Base-by-base conservation (phyloP, 257 asterid genomes). In the Solanum chiquidenum region DNA sequence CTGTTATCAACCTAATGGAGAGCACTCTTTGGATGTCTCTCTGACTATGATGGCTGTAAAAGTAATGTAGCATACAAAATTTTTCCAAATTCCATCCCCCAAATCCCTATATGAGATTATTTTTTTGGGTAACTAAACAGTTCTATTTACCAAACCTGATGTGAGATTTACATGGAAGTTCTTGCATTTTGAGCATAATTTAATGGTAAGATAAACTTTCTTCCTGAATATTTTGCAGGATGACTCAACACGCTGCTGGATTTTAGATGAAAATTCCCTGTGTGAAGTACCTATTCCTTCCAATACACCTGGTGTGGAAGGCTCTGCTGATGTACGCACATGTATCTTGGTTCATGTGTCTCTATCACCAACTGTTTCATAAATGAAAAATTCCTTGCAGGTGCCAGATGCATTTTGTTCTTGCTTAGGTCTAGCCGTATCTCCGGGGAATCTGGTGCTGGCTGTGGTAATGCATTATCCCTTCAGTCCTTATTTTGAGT, bases 401-500 rank as follows among this genome's bases (percentile, higher is more conserved):
- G 95, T 91, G 86, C 95, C 96, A 77, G 79, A 89, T 91, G 96
- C 87, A 42, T 91, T 92, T 88, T 94, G 94, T 90, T 94, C 97
- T 83, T 96, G 98, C 94, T 97, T 93, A 90, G 99, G 99, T 89
- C 90, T 97, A 86, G 97, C 99, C 14, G 86, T 95, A 86, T 97
- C 99, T 80, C 98, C 98, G 72, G 98, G 98, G 91, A 95, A 90
- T 90, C 93, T 97, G 92, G 94, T 94, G 88, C 87, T 95, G 90
- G 98, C 98, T 27, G 95, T 94, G 99, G 99, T 96, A 95, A 84
- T 42, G 20, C 88, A 55, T 83, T 86, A 82, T 71, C 83, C 84
- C 16, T 88, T 66, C 18, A 79, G 75, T 49, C 75, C 10, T 74
- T 52, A 31, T 42, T 68, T 86, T 66, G 64, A 82, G 86, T 82